Base-by-base conservation (phyloP, 2,329 filamentous ascomycete species). In the Pseudohalonectria lignicola region DNA sequence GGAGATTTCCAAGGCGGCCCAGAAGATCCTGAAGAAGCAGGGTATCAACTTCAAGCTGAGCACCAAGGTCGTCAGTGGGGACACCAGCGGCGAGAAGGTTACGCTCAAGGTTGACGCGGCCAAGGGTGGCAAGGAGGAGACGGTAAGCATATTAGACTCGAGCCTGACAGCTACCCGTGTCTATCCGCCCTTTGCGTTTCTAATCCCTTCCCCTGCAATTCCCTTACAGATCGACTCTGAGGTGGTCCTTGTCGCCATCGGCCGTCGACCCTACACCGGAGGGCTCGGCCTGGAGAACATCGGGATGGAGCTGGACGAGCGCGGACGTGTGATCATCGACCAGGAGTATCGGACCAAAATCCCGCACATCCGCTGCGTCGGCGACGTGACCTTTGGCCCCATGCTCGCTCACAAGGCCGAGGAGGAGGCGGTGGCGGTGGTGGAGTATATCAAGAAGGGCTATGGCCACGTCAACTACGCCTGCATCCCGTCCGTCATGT, bases 371-470 rank as follows among this genome's bases (percentile, higher is more conserved):
- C 88, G 92, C 53, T 92, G 90, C 53, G 83, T 96, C 49, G 92
- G 92, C 56, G 92, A 96, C 62, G 85, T 79, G 57, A 98, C 92
- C 34, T 98, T 98, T 61, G 92, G 92, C 9, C 88, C 88, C 55
- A 98, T 98, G 92, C 80, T 98, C 55, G 92, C 92, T 39, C 92
- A 98, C 76, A 98, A 98, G 76, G 92, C 92, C 37, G 92, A 98
- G 67, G 92, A 98, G 67, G 92, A 98, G 67, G 92, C 76, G 43
- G 88, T 96, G 46, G 92, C 92, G 23, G 90, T 82, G 41, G 74
- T 96, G 45, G 92, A 98, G 66, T 96, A 87, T 72, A 92, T 98
- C 65, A 90, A 86, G 69, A 96, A 96, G 74, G 87, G 87, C 48
- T 83, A 93, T 64, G 92, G 92, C 42, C 92, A 98, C 64, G 92